Evolutionary conservation across 805 yeast species (phyloP).

Genomic region (Teunomyces gatunensis): DNA sequence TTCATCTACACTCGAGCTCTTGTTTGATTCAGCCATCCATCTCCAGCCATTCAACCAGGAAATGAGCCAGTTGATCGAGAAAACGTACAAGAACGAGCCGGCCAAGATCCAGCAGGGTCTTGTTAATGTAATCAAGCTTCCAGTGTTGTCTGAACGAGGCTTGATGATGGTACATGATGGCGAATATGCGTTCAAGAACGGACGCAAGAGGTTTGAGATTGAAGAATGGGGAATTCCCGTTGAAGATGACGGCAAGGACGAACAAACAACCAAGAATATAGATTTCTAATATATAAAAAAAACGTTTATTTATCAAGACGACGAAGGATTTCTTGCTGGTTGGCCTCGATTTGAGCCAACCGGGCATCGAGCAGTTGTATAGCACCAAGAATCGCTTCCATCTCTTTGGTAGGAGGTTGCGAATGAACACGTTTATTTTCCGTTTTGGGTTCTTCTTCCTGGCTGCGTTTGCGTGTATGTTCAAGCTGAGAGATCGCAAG

Average conservation of each 20-base stretch:
- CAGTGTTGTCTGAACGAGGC: slow-evolving; percentile 72
- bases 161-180: slow-evolving; percentile 70
- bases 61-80: slow-evolving; percentile 62
- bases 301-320: slow-evolving; percentile 1
- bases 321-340: not conserved
- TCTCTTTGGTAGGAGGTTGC: not conserved
- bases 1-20: slow-evolving; percentile 50
- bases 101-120: slow-evolving; percentile 82
- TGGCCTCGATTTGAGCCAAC: slow-evolving; percentile 1
- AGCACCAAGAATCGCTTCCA: not conserved
- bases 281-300: slow-evolving; percentile 24
- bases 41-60: slow-evolving; percentile 81
- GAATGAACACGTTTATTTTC: not conserved
- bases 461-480: not conserved
- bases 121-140: slow-evolving; percentile 70
- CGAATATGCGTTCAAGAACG: slow-evolving; percentile 84
- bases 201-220: slow-evolving; percentile 78
- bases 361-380: slow-evolving; percentile 2
- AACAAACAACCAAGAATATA: slow-evolving; percentile 29
- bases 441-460: not conserved
- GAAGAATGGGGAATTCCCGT: slow-evolving; percentile 98
- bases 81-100: slow-evolving; percentile 69
- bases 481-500: slow-evolving; percentile 7
- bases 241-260: slow-evolving; percentile 63
- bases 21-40: slow-evolving; percentile 67